Percentiles rank a stretch among this genome's conserved stretches.
Conservation (phyloP, 805 yeast species). For the Ogataea siamensis region DNA sequence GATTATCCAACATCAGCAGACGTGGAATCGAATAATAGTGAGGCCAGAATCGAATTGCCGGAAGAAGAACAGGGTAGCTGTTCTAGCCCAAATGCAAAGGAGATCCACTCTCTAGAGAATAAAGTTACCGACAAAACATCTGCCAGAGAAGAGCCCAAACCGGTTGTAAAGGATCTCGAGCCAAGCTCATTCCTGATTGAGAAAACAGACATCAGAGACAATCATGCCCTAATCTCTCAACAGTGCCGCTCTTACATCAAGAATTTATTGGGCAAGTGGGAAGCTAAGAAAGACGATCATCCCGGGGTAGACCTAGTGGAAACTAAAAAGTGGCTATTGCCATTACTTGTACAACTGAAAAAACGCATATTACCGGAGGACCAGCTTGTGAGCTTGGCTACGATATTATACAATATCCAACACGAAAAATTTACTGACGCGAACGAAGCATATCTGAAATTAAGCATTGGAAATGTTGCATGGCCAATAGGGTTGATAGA, state of each 20-base stretch:
- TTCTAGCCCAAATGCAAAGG: neutral
- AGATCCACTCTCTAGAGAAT: constrained; percentile 1
- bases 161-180: constrained; percentile 3
- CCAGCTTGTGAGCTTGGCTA: constrained; percentile 52
- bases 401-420: constrained; percentile 63
- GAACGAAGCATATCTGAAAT: constrained; percentile 64
- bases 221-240: constrained; percentile 32
- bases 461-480: constrained; percentile 84
- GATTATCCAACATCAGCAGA: too few relatives aligned
- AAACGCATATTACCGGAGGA: constrained; percentile 38
- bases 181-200: constrained; percentile 11
- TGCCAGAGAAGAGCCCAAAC: constrained; percentile 10
- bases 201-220: constrained; percentile 35
- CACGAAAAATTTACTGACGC: constrained; percentile 48
- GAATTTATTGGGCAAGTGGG: constrained; percentile 41
- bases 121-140: neutral
- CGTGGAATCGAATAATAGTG: too few relatives aligned
- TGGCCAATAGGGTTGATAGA: constrained; percentile 88
- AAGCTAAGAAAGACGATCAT: constrained; percentile 16
- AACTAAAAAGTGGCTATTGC: constrained; percentile 49
- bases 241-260: constrained; percentile 51
- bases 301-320: constrained; percentile 36
- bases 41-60: too few relatives aligned
- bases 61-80: neutral
- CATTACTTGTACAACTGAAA: constrained; percentile 54